These are phyloP conservation scores for Eragrostis curvula DNA, from an alignment of 176 grass and related monocot genomes.

Conservation along the genomic window DNA sequence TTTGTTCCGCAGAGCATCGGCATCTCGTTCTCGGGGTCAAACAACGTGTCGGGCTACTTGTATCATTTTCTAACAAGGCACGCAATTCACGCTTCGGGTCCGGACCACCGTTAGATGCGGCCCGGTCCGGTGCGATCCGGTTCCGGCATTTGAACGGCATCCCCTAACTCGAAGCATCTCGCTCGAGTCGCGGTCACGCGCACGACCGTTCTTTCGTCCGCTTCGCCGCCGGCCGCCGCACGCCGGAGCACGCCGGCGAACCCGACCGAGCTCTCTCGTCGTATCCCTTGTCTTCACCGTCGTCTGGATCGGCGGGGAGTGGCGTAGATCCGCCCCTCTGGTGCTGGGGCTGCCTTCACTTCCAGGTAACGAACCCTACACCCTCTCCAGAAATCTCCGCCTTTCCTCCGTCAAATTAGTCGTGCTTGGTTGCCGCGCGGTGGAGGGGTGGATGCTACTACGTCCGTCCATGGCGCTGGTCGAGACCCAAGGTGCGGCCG, in stretches of 20 bases:
- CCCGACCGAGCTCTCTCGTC: background rate
- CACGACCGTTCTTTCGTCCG: background rate
- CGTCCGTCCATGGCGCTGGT: background rate
- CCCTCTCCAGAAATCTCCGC: background rate
- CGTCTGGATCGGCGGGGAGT: background rate
- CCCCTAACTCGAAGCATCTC: background rate
- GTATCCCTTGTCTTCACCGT: background rate
- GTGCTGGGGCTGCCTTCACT: background rate
- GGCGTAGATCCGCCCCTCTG: background rate
- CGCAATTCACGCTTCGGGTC: too few species aligned
- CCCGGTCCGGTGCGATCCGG: too few species aligned
- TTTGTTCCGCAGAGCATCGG: too few species aligned
- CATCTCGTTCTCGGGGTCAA: too few species aligned
- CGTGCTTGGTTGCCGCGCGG: background rate
- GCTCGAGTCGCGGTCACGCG: background rate
- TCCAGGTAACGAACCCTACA: background rate
- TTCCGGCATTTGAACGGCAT: background rate
- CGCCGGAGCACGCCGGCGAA: background rate
- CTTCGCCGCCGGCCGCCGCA: background rate
- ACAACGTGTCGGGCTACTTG: too few species aligned
- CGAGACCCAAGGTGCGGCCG: background rate
- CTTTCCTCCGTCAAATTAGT: background rate
- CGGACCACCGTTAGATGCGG: too few species aligned
- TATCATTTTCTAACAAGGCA: too few species aligned
- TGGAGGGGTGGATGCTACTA: background rate